A percentile compares a stretch with the other conserved stretches of the same genome.
Evolutionary conservation across 2,329 filamentous ascomycete genomes (phyloP).

Genomic region (Cadophora luteo-olivacea): DNA sequence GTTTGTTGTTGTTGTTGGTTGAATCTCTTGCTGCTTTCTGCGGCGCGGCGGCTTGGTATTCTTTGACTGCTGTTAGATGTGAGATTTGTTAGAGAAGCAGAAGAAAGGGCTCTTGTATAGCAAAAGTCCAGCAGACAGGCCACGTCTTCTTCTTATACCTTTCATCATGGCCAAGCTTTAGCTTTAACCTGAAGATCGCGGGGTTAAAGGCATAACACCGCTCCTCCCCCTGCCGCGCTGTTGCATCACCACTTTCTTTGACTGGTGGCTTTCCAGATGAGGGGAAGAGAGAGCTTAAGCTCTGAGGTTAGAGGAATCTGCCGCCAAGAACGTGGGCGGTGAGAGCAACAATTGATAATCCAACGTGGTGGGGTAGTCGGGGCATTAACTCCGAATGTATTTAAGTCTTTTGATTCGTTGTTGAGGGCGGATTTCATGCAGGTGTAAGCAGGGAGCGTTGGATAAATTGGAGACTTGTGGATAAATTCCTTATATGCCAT

Average conservation of each 20-base stretch:
- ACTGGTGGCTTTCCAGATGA: neutral
- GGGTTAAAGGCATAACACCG: slow-evolving; percentile 14
- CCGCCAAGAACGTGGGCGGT: neutral
- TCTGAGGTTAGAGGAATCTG: neutral
- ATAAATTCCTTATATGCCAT: neutral
- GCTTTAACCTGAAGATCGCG: neutral
- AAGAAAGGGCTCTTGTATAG: neutral
- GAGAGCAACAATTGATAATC: neutral
- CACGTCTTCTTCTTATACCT: neutral
- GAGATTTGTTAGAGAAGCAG: neutral
- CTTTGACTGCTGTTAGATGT: neutral
- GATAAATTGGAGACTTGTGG: neutral
- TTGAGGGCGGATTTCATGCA: neutral
- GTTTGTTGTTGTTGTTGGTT: neutral
- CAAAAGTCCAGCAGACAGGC: neutral
- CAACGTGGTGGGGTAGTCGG: neutral
- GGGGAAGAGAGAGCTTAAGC: neutral
- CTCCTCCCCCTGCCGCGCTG: neutral
- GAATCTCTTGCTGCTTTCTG: neutral
- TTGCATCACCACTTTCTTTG: neutral
- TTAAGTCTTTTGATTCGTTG: too few relatives aligned
- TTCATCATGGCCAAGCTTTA: neutral
- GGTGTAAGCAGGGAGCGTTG: neutral
- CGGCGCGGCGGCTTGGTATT: neutral
- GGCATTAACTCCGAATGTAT: neutral